Evolutionary conservation across 805 yeast genomes (phyloP).

Genomic region (Alloascoidea hylecoeti): DNA sequence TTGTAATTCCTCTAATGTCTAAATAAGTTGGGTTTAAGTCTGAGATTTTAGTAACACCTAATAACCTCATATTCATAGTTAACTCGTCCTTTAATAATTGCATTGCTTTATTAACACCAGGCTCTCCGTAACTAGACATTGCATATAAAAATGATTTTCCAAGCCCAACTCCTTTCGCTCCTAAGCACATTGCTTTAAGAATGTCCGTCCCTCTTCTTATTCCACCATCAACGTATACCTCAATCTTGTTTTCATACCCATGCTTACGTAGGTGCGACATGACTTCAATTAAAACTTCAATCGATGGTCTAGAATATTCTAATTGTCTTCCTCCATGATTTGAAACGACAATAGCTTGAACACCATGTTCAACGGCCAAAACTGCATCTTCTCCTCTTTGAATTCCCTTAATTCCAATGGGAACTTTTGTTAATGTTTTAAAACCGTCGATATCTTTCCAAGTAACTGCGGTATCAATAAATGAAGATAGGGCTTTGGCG

Average conservation of each 20-base stretch:
- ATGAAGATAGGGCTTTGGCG: slow-evolving; percentile 73
- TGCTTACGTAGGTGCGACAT: slow-evolving; percentile 26
- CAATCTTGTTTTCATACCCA: slow-evolving; percentile 28
- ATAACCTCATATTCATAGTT: slow-evolving; percentile 62
- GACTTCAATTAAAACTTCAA: slow-evolving; percentile 61
- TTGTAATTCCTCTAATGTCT: slow-evolving; percentile 29
- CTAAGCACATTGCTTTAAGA: slow-evolving; percentile 62
- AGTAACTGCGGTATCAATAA: slow-evolving; percentile 55
- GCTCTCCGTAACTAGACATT: slow-evolving; percentile 68
- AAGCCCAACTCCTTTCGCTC: slow-evolving; percentile 64
- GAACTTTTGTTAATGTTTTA: slow-evolving; percentile 40
- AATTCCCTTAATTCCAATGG: slow-evolving; percentile 53
- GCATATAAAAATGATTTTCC: slow-evolving; percentile 71
- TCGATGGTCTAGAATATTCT: slow-evolving; percentile 69
- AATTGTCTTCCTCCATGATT: slow-evolving; percentile 69
- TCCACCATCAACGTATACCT: slow-evolving; percentile 66
- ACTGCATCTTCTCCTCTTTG: slow-evolving; percentile 58
- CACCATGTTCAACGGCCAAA: slow-evolving; percentile 47
- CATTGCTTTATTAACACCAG: slow-evolving; percentile 53
- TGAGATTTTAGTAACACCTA: slow-evolving; percentile 52
- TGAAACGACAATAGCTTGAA: slow-evolving; percentile 55
- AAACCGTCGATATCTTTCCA: slow-evolving; percentile 57
- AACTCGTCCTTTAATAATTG: slow-evolving; percentile 58
- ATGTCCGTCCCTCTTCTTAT: slow-evolving; percentile 65
- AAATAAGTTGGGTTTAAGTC: slow-evolving; percentile 48